phyloP scores from a whole-genome alignment of 2,329 filamentous ascomycete genomes.

The Nannizzia gypsea region DNA sequence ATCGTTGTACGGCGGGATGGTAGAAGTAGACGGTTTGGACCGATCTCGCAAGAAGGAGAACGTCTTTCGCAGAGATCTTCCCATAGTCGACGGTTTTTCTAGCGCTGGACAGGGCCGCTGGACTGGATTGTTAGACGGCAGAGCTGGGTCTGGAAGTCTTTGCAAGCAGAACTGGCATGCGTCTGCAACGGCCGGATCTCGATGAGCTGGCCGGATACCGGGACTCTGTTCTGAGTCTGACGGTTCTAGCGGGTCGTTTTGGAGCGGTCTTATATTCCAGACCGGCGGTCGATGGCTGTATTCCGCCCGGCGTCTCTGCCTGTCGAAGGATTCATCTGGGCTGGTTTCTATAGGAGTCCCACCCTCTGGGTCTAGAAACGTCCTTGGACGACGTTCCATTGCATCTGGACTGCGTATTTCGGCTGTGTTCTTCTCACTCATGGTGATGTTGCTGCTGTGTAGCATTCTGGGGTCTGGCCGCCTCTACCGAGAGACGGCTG shows the following conservation, averaged over 20 bases:
- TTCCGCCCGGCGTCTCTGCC: slow-evolving; percentile 21
- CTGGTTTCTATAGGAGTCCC: slow-evolving; percentile 12
- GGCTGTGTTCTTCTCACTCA: neutral
- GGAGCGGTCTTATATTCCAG: slow-evolving; percentile 16
- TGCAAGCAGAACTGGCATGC: slow-evolving; percentile 10
- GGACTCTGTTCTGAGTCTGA: neutral
- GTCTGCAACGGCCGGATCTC: neutral
- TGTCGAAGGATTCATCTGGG: slow-evolving; percentile 17
- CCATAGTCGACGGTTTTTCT: neutral
- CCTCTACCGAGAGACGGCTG: neutral
- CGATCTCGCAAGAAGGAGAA: neutral
- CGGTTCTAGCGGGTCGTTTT: neutral
- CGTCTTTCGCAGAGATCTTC: neutral
- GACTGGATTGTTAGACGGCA: neutral
- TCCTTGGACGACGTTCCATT: neutral
- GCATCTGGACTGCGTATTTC: neutral
- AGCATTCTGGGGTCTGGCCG: neutral
- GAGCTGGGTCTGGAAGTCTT: neutral
- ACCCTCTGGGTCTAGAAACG: slow-evolving; percentile 11
- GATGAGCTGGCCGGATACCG: neutral
- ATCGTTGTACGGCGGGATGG: neutral
- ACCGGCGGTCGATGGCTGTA: slow-evolving; percentile 25
- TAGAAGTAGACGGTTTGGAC: neutral
- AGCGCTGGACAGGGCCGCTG: neutral
- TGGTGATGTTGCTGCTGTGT: neutral